phyloP scores from a whole-genome alignment of 208 protist genomes.

The Polymyxa betae region DNA sequence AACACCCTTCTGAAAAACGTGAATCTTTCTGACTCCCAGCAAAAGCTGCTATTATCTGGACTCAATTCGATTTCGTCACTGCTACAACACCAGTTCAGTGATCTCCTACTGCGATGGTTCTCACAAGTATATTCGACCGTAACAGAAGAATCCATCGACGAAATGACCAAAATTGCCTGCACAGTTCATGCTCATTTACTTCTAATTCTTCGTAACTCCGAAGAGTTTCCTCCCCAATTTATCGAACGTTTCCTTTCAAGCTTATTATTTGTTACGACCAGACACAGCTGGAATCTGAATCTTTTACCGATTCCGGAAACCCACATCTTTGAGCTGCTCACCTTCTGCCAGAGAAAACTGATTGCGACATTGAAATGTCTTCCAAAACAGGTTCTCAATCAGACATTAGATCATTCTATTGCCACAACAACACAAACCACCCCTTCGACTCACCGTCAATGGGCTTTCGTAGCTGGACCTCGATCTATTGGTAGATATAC shows the following conservation, averaged over 20 bases:
- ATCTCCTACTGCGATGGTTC: background rate
- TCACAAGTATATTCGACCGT: background rate
- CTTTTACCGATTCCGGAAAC: conserved; percentile 67
- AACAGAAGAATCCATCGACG: conserved; percentile 57
- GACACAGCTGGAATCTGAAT: conserved; percentile 71
- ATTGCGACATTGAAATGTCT: no score
- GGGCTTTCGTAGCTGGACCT: conserved; percentile 67
- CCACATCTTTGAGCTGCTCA: conserved; percentile 71
- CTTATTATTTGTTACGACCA: conserved; percentile 69
- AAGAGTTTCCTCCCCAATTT: conserved; percentile 21
- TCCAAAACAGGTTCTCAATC: no score
- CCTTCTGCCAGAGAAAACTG: conserved; percentile 66
- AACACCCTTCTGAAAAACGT: no score
- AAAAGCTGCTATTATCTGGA: no score
- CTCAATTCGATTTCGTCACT: background rate
- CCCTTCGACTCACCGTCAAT: conserved; percentile 54
- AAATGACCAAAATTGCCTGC: conserved; percentile 61
- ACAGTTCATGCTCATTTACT: conserved; percentile 70
- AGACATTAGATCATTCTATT: no score
- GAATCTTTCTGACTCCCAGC: no score
- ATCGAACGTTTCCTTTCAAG: conserved; percentile 60
- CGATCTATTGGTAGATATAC: conserved; percentile 62
- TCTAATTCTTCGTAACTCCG: conserved; percentile 67
- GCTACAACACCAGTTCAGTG: background rate
- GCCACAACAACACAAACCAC: background rate